A percentile compares a stretch with the other conserved stretches of the same genome.
Conservation (phyloP, 495 filamentous ascomycete genomes). For the Emericellopsis terricola region DNA sequence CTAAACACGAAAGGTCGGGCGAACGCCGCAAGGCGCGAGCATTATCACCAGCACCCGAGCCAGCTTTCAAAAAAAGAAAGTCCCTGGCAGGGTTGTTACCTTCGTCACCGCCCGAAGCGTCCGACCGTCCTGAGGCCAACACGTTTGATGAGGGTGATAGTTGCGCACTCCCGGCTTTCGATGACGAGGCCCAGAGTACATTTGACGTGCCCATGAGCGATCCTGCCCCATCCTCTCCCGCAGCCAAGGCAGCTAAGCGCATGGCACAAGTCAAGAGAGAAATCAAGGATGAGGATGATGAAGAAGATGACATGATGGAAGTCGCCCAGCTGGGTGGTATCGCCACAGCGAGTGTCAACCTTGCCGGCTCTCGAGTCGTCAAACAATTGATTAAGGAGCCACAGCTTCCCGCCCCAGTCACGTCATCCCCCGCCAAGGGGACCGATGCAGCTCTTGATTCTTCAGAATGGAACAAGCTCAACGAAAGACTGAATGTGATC, state of each 20-base stretch:
- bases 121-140: no score
- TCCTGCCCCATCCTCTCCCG: conserved; percentile 69
- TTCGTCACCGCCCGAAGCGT: conserved; percentile 26
- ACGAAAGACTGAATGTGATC: conserved; percentile 69
- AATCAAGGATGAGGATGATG: conserved; percentile 46
- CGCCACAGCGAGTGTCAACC: conserved; percentile 57
- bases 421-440: conserved; percentile 53
- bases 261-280: conserved; percentile 50
- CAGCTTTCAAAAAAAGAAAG: conserved; percentile 29
- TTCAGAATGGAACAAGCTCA: conserved; percentile 80
- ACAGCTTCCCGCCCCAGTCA: conserved; percentile 45
- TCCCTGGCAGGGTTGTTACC: conserved; percentile 23
- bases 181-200: conserved; percentile 31
- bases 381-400: conserved; percentile 55
- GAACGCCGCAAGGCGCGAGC: conserved; percentile 61
- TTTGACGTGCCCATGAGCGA: conserved; percentile 59
- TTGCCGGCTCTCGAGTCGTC: conserved; percentile 63
- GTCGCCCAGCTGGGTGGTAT: conserved; percentile 59
- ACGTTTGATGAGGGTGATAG: conserved; percentile 36
- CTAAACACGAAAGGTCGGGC: conserved; percentile 47
- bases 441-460: conserved; percentile 46
- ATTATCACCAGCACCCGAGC: conserved; percentile 51
- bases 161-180: conserved; percentile 22
- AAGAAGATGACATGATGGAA: conserved; percentile 58
- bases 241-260: conserved; percentile 59